Conservation (phyloP, 106 monocot species). For the Posidonia australis region DNA sequence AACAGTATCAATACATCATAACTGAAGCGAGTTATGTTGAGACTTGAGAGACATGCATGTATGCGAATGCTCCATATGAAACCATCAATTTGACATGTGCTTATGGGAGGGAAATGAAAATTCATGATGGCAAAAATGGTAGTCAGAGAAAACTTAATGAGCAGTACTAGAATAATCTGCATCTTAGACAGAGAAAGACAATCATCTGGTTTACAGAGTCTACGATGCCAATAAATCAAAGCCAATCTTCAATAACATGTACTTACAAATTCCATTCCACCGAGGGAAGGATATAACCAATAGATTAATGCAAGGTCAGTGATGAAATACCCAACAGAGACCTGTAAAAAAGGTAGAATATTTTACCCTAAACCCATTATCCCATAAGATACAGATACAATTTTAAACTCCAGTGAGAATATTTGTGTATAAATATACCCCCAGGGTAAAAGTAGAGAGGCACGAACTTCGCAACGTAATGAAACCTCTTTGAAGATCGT, state of each 20-base stretch:
- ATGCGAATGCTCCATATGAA: no score
- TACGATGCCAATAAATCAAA: background rate
- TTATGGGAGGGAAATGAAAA: no score
- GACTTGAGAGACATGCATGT: no score
- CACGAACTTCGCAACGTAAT: conserved; percentile 58
- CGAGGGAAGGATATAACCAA: conserved; percentile 89
- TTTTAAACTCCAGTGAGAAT: background rate
- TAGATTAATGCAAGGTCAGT: conserved; percentile 71
- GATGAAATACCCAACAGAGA: conserved; percentile 87
- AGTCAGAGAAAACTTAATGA: no score
- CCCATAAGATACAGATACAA: background rate
- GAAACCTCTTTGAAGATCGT: conserved; percentile 33
- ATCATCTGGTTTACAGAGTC: background rate
- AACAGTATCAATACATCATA: no score
- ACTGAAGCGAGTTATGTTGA: no score
- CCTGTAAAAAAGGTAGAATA: conserved; percentile 27
- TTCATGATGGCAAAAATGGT: no score
- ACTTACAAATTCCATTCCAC: conserved; percentile 90
- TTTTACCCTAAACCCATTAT: background rate
- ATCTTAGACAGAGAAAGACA: background rate
- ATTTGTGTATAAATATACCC: conserved; percentile 26
- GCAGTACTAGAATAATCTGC: no score
- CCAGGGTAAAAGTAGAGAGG: conserved; percentile 59
- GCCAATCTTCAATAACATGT: background rate
- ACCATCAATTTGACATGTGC: no score